Evolutionary conservation across 306 rosid genomes (phyloP), one percentile per base, ranked within the genome.

Genomic region (Quillaja saponaria): DNA sequence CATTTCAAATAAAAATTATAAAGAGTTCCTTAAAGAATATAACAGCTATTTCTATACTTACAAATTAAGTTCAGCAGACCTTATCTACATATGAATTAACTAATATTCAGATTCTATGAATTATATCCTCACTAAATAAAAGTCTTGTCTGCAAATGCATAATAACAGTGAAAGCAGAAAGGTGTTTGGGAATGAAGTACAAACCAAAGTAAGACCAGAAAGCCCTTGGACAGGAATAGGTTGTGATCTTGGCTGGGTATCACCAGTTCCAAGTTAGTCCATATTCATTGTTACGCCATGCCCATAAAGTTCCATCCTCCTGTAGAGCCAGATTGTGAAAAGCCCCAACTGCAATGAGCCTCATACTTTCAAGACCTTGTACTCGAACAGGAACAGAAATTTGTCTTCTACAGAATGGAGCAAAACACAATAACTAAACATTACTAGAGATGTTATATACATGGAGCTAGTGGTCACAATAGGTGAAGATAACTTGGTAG

Each of bases 261-360:
- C 99, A 66, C 99, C 97, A n/a, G 97, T 94, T 71, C 99, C 99
- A 41, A 94, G 87, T 62, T 94, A n/a, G 99, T 73, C 99, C 99
- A 54, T 94, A 94, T 70, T 94, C 99, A 82, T 94, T 90, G 63
- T 90, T 94, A 57, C 99, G 97, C 99, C 99, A 94, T 46, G 99
- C 99, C 99, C 90, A 87, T 76, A 90, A 74, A 64, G 89, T 80
- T 48, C 96, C 97, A 85, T 85, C 86, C 64, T 87, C 96, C 73
- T 94, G 91, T 61, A 94, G 96, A 71, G 99, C 99, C 72, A 94
- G 80, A 80, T 94, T 94, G 78, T 94, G 99, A 71, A 94, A 94
- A 55, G 99, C 99, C 50, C 99, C 99, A 13, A 90, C 99, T 34
- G 99, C 91, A 67, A 94, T 87, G 61, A 87, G 84, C 81, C 71